Evolutionary conservation across 345 rosid genomes (phyloP).

Genomic region (Pistacia vera): DNA sequence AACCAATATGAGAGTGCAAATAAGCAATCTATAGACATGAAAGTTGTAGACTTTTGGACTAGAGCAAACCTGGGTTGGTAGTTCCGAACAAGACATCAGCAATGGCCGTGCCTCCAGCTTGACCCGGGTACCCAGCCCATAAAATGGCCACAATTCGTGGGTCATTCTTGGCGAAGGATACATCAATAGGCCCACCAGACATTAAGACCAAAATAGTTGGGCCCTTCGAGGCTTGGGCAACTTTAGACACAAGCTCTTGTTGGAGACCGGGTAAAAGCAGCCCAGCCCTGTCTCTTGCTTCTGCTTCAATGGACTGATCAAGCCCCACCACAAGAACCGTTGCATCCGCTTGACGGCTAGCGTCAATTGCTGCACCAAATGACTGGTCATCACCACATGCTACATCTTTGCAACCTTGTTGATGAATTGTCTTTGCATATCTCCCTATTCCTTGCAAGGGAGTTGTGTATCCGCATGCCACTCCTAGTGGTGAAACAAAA

Average conservation of each 20-base stretch:
- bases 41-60: neutral
- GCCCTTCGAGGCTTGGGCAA: constrained; percentile 63
- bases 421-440: constrained; percentile 53
- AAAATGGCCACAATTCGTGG: constrained; percentile 53
- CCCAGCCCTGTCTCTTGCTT: constrained; percentile 63
- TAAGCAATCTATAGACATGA: neutral
- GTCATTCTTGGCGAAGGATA: constrained; percentile 64
- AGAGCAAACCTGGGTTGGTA: constrained; percentile 60
- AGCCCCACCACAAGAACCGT: constrained; percentile 87
- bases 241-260: constrained; percentile 61
- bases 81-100: constrained; percentile 77
- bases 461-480: constrained; percentile 77
- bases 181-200: constrained; percentile 87
- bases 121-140: constrained; percentile 99
- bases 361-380: constrained; percentile 51
- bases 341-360: constrained; percentile 60
- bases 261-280: constrained; percentile 80
- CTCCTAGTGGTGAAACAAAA: constrained; percentile 26
- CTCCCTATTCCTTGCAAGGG: constrained; percentile 64
- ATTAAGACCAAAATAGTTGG: constrained; percentile 70
- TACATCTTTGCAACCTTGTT: constrained; percentile 66
- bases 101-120: constrained; percentile 86
- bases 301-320: constrained; percentile 88
- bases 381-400: constrained; percentile 55
- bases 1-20: neutral